phyloP scores from a whole-genome alignment of 2,329 filamentous ascomycete genomes.

The Fusarium vanettenii region DNA sequence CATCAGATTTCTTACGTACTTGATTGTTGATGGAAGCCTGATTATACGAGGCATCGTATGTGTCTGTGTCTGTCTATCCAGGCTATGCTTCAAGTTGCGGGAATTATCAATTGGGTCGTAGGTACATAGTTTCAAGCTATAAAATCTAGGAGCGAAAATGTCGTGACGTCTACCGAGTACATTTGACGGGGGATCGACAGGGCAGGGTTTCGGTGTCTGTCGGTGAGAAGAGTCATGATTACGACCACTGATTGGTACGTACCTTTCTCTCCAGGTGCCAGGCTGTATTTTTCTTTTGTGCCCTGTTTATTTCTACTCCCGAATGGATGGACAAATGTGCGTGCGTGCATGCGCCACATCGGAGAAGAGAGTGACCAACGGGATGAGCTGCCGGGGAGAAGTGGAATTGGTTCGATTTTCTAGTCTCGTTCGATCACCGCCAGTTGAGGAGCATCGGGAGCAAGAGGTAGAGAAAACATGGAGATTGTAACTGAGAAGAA shows the following conservation, averaged over 20 bases:
- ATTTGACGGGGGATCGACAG: background rate
- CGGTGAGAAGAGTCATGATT: constrained; percentile 28
- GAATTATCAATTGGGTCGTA: background rate
- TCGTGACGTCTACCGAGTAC: background rate
- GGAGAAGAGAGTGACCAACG: background rate
- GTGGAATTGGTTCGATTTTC: background rate
- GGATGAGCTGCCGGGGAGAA: background rate
- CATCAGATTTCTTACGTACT: background rate
- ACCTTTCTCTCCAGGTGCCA: background rate
- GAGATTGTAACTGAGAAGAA: background rate
- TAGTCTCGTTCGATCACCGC: constrained; percentile 27
- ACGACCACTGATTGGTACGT: background rate
- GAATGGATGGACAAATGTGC: background rate
- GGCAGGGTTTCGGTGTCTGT: constrained; percentile 18
- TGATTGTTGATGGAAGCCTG: background rate
- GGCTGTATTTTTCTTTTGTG: background rate
- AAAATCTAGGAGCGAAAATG: background rate
- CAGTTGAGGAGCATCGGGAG: constrained; percentile 1
- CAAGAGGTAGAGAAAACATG: background rate
- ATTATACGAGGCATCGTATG: background rate
- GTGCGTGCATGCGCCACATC: background rate
- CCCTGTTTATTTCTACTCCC: background rate
- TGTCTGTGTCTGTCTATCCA: background rate
- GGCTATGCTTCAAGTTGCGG: background rate
- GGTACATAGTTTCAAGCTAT: background rate